Evolutionary conservation across 148 eudicot genomes (phyloP), one percentile per base, ranked within the genome.

Genomic region (Amaranthus palmeri): DNA sequence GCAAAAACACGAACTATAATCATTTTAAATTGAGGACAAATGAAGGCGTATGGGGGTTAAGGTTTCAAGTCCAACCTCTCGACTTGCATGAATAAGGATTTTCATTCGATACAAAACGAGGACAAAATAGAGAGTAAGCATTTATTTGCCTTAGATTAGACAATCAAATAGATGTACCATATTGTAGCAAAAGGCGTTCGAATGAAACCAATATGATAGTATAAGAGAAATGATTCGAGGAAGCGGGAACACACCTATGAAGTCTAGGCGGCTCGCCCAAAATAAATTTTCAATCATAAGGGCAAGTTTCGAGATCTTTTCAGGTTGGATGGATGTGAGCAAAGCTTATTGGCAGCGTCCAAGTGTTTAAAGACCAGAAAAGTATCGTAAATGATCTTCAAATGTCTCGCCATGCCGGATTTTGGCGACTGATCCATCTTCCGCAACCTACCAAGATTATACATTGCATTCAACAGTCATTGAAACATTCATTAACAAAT

Each of bases 381-480:
- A 92, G 67, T 77, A 88, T 83, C 86, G 82, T 73, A 90, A 50
- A 74, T 90, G 96, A 83, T 92, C 92, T 66, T 88, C 89, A 43
- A 92, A 88, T 79, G 96, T 87, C 82, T 92, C 96, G 12, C 85
- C 91, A 61, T 88, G 96, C 50, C 97, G 73, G 78, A 92, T 92
- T 78, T 90, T 88, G 66, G 85, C 77, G 61, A 90, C 78, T 4
- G 96, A 83, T 72, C 97, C 97, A 74, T 90, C 91, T 56, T 88
- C 91, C 74, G 84, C 88, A 58, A 92, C 85, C 97, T 88, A 63
- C 54, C 61, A 25, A 25, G 36, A 25, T 25, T 25, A 25, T 25
- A 70, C 1, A 25, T 25, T 10, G 46, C 25, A 40, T 25, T 62
- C 43, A 5, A 49, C 44, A 47, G 43, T 65, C 58, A 36, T 44